Evolutionary conservation across 2,329 filamentous ascomycete species (phyloP), one percentile per base, ranked within the genome.

Genomic region (Diplodia intermedia): DNA sequence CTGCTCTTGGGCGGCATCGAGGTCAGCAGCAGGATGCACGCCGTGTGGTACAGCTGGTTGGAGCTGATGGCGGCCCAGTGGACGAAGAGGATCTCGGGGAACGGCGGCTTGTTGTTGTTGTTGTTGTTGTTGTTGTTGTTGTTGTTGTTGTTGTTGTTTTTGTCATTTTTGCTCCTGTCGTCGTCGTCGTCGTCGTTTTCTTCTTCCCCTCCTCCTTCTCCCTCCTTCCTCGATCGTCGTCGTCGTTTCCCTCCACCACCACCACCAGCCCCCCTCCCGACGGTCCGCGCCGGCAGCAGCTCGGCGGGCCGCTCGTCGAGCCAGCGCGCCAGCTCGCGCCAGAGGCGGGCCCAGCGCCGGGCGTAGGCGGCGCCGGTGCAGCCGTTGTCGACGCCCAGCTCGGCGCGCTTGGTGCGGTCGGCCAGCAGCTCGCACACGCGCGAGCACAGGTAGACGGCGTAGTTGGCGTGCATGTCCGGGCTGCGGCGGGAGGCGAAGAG

Each of bases 11-110:
- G 71, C 1, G 79, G 23, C 23, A 26, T 26, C 81, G 15, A 79
- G 79, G 29, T 81, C 79, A 88, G 76, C 14, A 88, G 77, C 11
- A 88, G 72, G 12, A 87, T 82, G 69, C 83, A 85, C 9, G 84
- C 81, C 0, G 86, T 86, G 70, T 88, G 86, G 55, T 87, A 86
- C 0, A 88, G 78, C 70, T 88, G 86, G 62, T 85, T 87, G 0
- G 83, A 83, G 0, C 85, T 87, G 31, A 88, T 88, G 3, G 83
- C 85, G 0, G 84, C 83, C 80, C 82, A 85, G 68, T 85, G 82
- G 1, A 81, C 73, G 71, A 85, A 88, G 0, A 87, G 78, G 2
- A 87, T 82, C 53, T 83, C 79, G 0, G 85, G 84, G 69, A 86
- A 87, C 1, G 83, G 82, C 47, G 4, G 4, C 5, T 33, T 33